A percentile compares a stretch with the other conserved stretches of the same genome.
Conservation (phyloP, 495 filamentous ascomycete species). For the Tetracladium marchalianum region DNA sequence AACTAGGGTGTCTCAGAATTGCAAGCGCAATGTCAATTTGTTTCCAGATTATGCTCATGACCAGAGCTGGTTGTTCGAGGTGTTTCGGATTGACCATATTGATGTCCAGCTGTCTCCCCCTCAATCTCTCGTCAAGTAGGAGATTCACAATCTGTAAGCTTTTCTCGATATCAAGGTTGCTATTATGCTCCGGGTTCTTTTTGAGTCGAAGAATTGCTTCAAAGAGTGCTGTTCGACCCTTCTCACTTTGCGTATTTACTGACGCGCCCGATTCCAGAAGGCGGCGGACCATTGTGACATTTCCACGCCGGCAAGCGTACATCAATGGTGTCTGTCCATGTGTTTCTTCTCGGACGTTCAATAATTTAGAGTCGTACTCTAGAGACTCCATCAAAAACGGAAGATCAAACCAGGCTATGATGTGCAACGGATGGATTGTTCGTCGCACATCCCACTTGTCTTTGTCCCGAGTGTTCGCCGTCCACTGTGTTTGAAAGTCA, state of each 20-base stretch:
- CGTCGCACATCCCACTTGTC: constrained; percentile 23
- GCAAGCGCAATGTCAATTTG: constrained; percentile 3
- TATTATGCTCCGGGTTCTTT: neutral
- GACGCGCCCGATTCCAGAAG: constrained; percentile 16
- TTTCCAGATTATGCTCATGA: constrained; percentile 6
- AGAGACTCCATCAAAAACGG: constrained; percentile 4
- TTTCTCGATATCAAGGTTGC: too few relatives aligned
- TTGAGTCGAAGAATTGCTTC: constrained; percentile 13
- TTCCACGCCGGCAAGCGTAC: constrained; percentile 21
- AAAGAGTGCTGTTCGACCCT: constrained; percentile 15
- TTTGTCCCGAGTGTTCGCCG: constrained; percentile 8
- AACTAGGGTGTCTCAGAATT: constrained; percentile 5
- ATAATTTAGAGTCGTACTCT: constrained; percentile 1
- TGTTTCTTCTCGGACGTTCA: constrained; percentile 16
- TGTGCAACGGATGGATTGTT: constrained; percentile 17
- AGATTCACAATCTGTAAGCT: neutral
- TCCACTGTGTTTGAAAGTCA: constrained; percentile 8
- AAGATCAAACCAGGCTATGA: constrained; percentile 23
- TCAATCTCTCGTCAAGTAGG: neutral
- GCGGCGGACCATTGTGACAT: constrained; percentile 7
- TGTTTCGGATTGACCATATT: neutral
- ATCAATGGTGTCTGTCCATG: constrained; percentile 23
- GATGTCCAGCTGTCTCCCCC: neutral
- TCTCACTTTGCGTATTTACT: constrained; percentile 12
- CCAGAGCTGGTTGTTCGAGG: constrained; percentile 10